Evolutionary conservation across 2,329 filamentous ascomycete species (phyloP), one percentile per base, ranked within the genome.

Genomic region (Alternaria arbusti): DNA sequence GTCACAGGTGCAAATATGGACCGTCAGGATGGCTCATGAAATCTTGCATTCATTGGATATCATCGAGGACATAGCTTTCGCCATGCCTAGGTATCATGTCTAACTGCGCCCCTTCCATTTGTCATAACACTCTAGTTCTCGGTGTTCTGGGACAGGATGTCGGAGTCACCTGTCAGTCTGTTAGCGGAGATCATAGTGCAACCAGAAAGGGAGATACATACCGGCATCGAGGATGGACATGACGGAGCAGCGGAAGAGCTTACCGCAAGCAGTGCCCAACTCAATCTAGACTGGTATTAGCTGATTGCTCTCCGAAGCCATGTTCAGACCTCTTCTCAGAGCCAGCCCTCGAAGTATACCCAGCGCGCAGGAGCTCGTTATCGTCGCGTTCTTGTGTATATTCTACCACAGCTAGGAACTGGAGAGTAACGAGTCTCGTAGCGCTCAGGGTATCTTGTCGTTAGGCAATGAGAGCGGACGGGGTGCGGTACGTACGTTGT

Each of bases 201-300:
- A 43, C 49, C 30, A 47, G 30, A 49, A 54, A 43, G 9, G 9
- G 7, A 26, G 17, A 26, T 55, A 76, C 75, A 66, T 73, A 78
- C 95, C 96, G 82, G 94, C 94, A 85, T 99, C 96, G 74, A 98
- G 87, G 82, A 98, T 91, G 78, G 94, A 91, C 92, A 99, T 96
- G 85, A 94, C 97, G 75, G 93, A 95, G 90, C 93, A 97, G 78
- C 94, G 90, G 91, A 97, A 99, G 82, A 99, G 91, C 88, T 98
- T 98, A 88, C 96, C 96, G 87, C 94, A 97, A 77, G 94, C 94
- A 81, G 94, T 98, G 81, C 96, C 96, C 74, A 99, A 89, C 87
- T 98, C 96, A 82, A 98, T 97, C 94, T 98, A 83, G 83, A 67
- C 70, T 68, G 70, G 77, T 80, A 87, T 91, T 86, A 90, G 88